Evolutionary conservation across 2,329 filamentous ascomycete species (phyloP).

Genomic region (Orbilia quercus): DNA sequence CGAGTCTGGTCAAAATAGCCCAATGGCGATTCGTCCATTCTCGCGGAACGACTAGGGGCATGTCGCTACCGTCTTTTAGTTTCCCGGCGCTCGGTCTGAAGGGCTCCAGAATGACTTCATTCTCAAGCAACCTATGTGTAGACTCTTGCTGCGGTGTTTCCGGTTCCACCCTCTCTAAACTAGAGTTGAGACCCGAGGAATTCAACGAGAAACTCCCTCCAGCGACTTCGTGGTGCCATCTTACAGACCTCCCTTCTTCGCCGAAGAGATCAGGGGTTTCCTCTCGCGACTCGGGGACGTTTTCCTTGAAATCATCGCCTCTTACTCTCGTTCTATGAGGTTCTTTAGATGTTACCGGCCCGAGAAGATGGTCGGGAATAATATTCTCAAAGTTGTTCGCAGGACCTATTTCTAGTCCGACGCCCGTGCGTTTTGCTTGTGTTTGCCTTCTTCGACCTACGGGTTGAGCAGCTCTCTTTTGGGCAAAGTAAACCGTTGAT

Average conservation of each 20-base stretch:
- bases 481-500: slow-evolving; percentile 45
- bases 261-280: slow-evolving; percentile 23
- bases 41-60: slow-evolving; percentile 41
- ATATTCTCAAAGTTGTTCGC: slow-evolving; percentile 30
- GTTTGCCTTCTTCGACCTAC: slow-evolving; percentile 28
- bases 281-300: not conserved
- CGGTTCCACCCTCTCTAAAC: slow-evolving; percentile 26
- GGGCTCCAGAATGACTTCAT: slow-evolving; percentile 51
- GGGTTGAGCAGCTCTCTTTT: slow-evolving; percentile 2
- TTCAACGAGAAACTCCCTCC: slow-evolving; percentile 44
- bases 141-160: slow-evolving; percentile 41
- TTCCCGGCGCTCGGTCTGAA: slow-evolving; percentile 34
- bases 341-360: slow-evolving; percentile 8
- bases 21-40: slow-evolving; percentile 48
- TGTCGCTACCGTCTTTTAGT: slow-evolving; percentile 27
- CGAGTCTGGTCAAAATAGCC: slow-evolving; percentile 35
- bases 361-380: slow-evolving; percentile 46
- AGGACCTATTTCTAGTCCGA: slow-evolving; percentile 2
- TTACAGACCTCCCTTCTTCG: slow-evolving; percentile 43
- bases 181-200: slow-evolving; percentile 15
- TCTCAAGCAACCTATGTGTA: slow-evolving; percentile 44
- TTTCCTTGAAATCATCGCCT: not conserved
- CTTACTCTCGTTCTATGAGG: not conserved
- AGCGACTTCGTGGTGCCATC: slow-evolving; percentile 47
- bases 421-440: slow-evolving; percentile 13